phyloP scores from a whole-genome alignment of 2,329 filamentous ascomycete genomes.

The Aspergillus pseudoterreus region DNA sequence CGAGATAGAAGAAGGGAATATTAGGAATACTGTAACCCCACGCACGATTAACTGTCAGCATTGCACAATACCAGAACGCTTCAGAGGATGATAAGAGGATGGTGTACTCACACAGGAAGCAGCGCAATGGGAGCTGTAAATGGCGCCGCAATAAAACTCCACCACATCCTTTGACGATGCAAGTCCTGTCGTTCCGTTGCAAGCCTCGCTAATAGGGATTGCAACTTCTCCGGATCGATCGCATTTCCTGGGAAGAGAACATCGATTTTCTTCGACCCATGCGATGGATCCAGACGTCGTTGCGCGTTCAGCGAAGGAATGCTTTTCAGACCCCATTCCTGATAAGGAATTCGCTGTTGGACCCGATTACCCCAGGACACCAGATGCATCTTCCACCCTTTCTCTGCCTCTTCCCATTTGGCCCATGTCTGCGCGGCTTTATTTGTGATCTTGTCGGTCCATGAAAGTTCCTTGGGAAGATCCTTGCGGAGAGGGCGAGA shows the following conservation, averaged over 20 bases:
- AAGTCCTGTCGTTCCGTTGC: slow-evolving; percentile 76
- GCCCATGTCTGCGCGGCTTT: slow-evolving; percentile 78
- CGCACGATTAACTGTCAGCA: not conserved
- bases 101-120: slow-evolving; percentile 69
- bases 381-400: slow-evolving; percentile 83
- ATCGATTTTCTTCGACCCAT: slow-evolving; percentile 64
- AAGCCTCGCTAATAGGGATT: slow-evolving; percentile 63
- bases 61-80: not conserved
- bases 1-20: slow-evolving; percentile 93
- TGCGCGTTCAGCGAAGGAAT: slow-evolving; percentile 75
- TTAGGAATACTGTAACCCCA: slow-evolving; percentile 68
- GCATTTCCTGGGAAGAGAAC: slow-evolving; percentile 68
- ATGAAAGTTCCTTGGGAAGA: slow-evolving; percentile 51
- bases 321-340: slow-evolving; percentile 97
- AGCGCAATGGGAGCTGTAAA: slow-evolving; percentile 77
- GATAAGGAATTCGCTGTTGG: slow-evolving; percentile 83
- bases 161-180: slow-evolving; percentile 73
- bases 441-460: slow-evolving; percentile 65
- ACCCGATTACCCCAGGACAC: slow-evolving; percentile 83
- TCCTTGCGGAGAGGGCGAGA: slow-evolving; percentile 69
- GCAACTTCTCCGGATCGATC: slow-evolving; percentile 61
- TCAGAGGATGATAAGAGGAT: not conserved
- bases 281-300: slow-evolving; percentile 60
- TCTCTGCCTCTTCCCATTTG: slow-evolving; percentile 78
- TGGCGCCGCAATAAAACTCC: slow-evolving; percentile 79